Evolutionary conservation across 2,329 filamentous ascomycete species (phyloP).

Genomic region (Aureobasidium sp.): DNA sequence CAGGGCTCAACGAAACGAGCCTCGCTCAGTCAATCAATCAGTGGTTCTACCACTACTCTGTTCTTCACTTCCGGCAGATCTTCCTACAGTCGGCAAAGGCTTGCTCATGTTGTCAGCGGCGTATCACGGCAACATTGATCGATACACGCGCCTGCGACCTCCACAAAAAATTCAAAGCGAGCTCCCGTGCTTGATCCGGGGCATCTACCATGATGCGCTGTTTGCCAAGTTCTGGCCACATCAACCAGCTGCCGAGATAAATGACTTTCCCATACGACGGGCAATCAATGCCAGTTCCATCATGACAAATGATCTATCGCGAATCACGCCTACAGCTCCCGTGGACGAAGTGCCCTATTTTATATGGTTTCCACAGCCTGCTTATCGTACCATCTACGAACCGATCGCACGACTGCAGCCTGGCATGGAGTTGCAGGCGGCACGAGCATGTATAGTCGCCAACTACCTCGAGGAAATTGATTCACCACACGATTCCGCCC

Average conservation of each 20-base stretch:
- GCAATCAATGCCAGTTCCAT: constrained; percentile 28
- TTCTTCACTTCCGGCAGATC: constrained; percentile 31
- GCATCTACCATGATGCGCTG: constrained; percentile 34
- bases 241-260: not conserved
- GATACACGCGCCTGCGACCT: constrained; percentile 32
- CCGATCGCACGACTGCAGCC: not conserved
- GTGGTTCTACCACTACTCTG: constrained; percentile 13
- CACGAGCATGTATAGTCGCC: constrained; percentile 13
- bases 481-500: constrained; percentile 8
- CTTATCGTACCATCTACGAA: not conserved
- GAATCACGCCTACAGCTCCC: not conserved
- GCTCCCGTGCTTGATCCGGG: constrained; percentile 26
- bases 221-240: constrained; percentile 33
- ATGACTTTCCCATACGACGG: constrained; percentile 8
- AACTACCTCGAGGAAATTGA: constrained; percentile 11
- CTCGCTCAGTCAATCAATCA: constrained; percentile 9
- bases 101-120: constrained; percentile 34
- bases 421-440: constrained; percentile 6
- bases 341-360: constrained; percentile 7
- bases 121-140: constrained; percentile 35
- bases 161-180: constrained; percentile 26
- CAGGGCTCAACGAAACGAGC: constrained; percentile 4
- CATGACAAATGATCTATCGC: constrained; percentile 29
- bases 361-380: constrained; percentile 9
- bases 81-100: constrained; percentile 35